Base-by-base conservation (phyloP, 2,329 filamentous ascomycete genomes). In the Penicillium paneum region DNA sequence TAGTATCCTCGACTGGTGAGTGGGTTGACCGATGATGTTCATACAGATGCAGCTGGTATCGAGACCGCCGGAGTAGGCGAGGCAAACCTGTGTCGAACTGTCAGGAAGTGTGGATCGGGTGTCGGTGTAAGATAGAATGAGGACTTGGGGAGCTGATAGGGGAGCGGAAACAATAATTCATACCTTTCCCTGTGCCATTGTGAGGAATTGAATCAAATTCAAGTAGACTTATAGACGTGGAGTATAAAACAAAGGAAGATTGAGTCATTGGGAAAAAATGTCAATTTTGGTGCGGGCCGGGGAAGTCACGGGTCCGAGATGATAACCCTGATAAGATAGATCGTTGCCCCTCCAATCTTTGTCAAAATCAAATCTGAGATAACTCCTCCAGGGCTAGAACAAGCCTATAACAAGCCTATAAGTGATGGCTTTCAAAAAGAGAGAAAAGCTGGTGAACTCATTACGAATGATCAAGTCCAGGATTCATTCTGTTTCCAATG, bases 31-130 rank as follows among this genome's bases (percentile, higher is more conserved):
- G 63, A 39, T 73, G 64, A 58, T 50, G 61, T 54, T 55, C 72
- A 73, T 75, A 66, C 79, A 71, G 69, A 83, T 83, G 58, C 79
- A 81, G 67, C 78, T 81, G 63, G 82, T 85, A 67, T 85, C 82
- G 59, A 85, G 78, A 67, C 82, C 82, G 69, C 82, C 74, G 45
- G 67, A 70, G 64, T 73, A 75, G 57, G 71, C 71, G 48, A 72
- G 65, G 59, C 69, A 71, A 63, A 73, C 70, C 66, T 70, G 41
- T 60, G 43, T 28, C 24, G 46, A 56, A 53, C 31, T 41, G 55
- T 65, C 51, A 64, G 61, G 39, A 39, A 39, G 38, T 49, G 55
- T 47, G 43, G 52, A 47, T 44, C 26, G 47, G 43, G 44, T 58
- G 52, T 56, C 59, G 60, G 60, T 64, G 56, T 64, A 42, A 26